Conservation (phyloP, 176 grass and related monocot species). For the Eremochloa ophiuroides region DNA sequence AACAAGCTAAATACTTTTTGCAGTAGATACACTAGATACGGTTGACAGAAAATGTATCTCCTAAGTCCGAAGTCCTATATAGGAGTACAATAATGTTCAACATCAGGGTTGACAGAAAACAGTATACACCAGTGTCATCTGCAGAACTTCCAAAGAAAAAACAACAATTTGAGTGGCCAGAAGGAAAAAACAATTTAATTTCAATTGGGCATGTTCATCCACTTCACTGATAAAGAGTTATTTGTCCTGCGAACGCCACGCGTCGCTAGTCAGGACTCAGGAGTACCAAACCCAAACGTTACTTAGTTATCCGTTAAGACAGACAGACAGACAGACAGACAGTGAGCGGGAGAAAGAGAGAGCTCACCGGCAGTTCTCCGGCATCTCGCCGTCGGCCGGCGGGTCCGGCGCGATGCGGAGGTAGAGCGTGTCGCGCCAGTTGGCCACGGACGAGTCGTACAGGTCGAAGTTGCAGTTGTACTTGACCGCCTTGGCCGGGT, state of each 20-base stretch:
- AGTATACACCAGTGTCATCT: neutral
- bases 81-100: too few relatives aligned
- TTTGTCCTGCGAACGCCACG: too few relatives aligned
- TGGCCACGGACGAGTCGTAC: constrained; percentile 34
- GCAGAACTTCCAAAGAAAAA: neutral
- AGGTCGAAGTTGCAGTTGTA: constrained; percentile 70
- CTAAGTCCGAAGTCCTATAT: neutral
- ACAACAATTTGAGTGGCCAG: neutral
- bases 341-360: neutral
- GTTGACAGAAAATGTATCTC: neutral
- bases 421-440: constrained; percentile 66
- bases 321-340: too few relatives aligned
- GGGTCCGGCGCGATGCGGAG: constrained; percentile 51
- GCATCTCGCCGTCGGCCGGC: constrained; percentile 26
- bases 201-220: too few relatives aligned
- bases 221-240: too few relatives aligned
- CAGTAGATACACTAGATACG: too few relatives aligned
- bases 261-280: neutral
- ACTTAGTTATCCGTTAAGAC: neutral
- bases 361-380: constrained; percentile 36
- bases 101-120: too few relatives aligned
- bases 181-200: too few relatives aligned
- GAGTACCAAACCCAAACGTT: too few relatives aligned
- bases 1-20: neutral
- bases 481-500: constrained; percentile 36